Evolutionary conservation across 345 rosid genomes (phyloP).

Genomic region (Rhizophora mangle): DNA sequence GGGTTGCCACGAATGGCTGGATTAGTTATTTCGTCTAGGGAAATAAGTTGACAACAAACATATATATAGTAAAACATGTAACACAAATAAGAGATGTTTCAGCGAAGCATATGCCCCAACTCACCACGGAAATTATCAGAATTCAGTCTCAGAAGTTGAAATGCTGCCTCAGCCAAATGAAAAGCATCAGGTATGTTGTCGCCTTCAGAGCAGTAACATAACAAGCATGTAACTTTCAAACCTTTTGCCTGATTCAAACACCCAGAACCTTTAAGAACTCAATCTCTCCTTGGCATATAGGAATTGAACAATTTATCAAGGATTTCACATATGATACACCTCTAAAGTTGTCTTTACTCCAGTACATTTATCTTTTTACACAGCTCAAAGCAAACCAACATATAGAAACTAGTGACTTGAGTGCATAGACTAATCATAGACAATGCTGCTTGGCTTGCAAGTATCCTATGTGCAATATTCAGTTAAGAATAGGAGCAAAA

Average conservation of each 20-base stretch:
- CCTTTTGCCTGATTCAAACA: slow-evolving; percentile 66
- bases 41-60: too few relatives aligned
- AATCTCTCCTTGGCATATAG: background rate
- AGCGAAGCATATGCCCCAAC: slow-evolving; percentile 15
- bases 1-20: too few relatives aligned
- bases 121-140: slow-evolving; percentile 46
- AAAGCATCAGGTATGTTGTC: slow-evolving; percentile 81
- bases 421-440: background rate
- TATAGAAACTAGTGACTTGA: background rate
- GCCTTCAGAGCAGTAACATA: slow-evolving; percentile 96
- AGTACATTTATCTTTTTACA: too few relatives aligned
- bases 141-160: slow-evolving; percentile 47
- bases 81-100: background rate
- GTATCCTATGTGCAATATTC: background rate
- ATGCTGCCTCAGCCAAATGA: slow-evolving; percentile 69
- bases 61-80: too few relatives aligned
- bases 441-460: background rate
- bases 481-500: too few relatives aligned
- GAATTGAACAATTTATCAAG: background rate
- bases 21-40: too few relatives aligned
- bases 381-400: too few relatives aligned
- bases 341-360: too few relatives aligned
- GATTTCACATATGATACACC: background rate
- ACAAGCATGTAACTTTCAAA: slow-evolving; percentile 71
- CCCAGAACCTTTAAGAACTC: slow-evolving; percentile 8